phyloP scores from a whole-genome alignment of 768 basidiomycete species.

The Dentipellis sp. region DNA sequence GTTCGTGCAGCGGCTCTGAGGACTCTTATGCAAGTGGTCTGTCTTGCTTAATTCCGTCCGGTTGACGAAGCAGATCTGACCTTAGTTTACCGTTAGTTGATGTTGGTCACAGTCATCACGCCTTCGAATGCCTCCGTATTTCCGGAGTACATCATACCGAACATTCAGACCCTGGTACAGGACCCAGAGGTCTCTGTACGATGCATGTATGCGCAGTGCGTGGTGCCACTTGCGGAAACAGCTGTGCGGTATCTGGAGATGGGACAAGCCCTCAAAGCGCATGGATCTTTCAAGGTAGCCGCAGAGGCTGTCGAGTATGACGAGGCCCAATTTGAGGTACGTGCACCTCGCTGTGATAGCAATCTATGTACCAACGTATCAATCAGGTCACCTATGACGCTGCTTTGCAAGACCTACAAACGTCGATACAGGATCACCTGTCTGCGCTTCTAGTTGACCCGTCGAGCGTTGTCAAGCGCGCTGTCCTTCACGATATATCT shows the following conservation, averaged over 20 bases:
- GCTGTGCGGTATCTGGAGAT: conserved; percentile 88
- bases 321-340: conserved; percentile 68
- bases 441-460: conserved; percentile 81
- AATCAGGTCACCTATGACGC: conserved; percentile 86
- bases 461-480: conserved; percentile 84
- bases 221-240: conserved; percentile 78
- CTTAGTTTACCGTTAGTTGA: conserved; percentile 24
- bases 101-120: conserved; percentile 63
- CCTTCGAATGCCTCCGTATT: conserved; percentile 64
- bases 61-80: neutral
- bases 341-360: too few species aligned
- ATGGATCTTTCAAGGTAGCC: conserved; percentile 60
- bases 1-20: conserved; percentile 77
- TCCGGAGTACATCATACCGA: conserved; percentile 92
- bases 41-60: conserved; percentile 21
- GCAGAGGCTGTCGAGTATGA: conserved; percentile 66
- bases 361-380: too few species aligned
- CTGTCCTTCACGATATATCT: conserved; percentile 80
- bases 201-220: conserved; percentile 73
- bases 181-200: conserved; percentile 84
- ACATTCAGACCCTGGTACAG: conserved; percentile 70
- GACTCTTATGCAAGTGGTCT: conserved; percentile 74
- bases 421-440: conserved; percentile 79
- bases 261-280: conserved; percentile 82
- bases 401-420: conserved; percentile 78